A percentile compares a stretch with the other conserved stretches of the same genome.
Evolutionary conservation across 306 rosid genomes (phyloP).

Genomic region (Prunus armeniaca): DNA sequence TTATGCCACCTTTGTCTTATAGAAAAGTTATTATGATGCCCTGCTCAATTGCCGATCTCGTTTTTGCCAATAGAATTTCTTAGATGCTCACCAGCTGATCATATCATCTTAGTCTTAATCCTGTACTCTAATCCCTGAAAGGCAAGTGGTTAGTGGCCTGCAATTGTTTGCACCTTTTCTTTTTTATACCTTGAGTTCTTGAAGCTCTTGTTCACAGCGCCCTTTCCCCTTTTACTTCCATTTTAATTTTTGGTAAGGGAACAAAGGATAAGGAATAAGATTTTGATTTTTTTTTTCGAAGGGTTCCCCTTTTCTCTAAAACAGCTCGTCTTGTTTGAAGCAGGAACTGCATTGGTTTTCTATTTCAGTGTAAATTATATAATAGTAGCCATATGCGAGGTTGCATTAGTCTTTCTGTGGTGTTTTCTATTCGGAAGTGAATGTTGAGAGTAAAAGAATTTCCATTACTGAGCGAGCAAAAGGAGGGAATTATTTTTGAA

Average conservation of each 20-base stretch:
- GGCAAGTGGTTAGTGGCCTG: slow-evolving; percentile 15
- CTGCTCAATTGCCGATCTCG: slow-evolving; percentile 30
- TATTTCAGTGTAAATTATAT: not conserved
- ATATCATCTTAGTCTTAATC: not conserved
- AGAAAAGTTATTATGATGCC: slow-evolving; percentile 48
- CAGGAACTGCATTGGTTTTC: not conserved
- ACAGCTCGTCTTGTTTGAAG: not conserved
- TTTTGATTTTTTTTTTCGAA: not conserved
- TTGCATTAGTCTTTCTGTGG: not conserved
- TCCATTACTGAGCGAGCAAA: too few relatives aligned
- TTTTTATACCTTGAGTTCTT: slow-evolving; percentile 2
- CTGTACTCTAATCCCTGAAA: slow-evolving; percentile 15
- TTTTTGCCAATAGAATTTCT: slow-evolving; percentile 26
- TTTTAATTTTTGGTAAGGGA: slow-evolving; percentile 10
- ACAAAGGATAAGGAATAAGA: slow-evolving; percentile 18
- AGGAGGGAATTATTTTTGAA: too few relatives aligned
- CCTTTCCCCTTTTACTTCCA: not conserved
- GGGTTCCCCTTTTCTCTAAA: not conserved
- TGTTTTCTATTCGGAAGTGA: too few relatives aligned
- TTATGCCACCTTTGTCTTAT: slow-evolving; percentile 56
- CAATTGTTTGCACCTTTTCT: slow-evolving; percentile 3
- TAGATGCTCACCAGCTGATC: slow-evolving; percentile 14
- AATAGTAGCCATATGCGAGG: not conserved
- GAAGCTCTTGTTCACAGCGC: not conserved
- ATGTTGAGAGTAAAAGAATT: not conserved